phyloP scores from a whole-genome alignment of 2,329 filamentous ascomycete genomes.

The Ophiostoma ips region DNA sequence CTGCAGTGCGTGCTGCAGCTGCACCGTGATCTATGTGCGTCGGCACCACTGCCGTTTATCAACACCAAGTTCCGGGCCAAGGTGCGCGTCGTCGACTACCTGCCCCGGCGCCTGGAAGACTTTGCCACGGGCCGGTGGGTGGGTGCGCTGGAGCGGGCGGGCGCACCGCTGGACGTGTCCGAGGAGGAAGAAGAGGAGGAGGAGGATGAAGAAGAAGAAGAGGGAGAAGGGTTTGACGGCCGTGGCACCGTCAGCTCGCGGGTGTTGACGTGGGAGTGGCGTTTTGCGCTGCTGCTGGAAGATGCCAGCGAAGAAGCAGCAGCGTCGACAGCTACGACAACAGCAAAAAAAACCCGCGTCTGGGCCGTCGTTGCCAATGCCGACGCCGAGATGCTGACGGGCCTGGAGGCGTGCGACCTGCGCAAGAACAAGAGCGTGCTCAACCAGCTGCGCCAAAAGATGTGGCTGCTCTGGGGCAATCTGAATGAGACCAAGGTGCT shows the following conservation, averaged over 20 bases:
- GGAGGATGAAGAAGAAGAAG: neutral
- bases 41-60: slow-evolving; percentile 47
- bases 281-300: slow-evolving; percentile 66
- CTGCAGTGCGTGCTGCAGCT: neutral
- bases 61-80: slow-evolving; percentile 56
- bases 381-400: slow-evolving; percentile 34
- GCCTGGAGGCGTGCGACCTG: slow-evolving; percentile 40
- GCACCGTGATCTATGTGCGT: neutral
- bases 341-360: slow-evolving; percentile 27
- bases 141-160: slow-evolving; percentile 18
- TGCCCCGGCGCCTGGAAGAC: slow-evolving; percentile 53
- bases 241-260: slow-evolving; percentile 10
- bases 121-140: slow-evolving; percentile 43
- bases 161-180: neutral
- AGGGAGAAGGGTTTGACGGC: neutral
- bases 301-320: slow-evolving; percentile 42
- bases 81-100: slow-evolving; percentile 72
- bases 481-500: slow-evolving; percentile 60
- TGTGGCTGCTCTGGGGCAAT: slow-evolving; percentile 77
- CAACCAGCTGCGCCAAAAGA: slow-evolving; percentile 45
- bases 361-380: slow-evolving; percentile 55
- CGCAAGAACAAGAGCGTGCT: slow-evolving; percentile 35
- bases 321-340: slow-evolving; percentile 9
- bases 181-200: neutral
- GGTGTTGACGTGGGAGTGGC: slow-evolving; percentile 60